Conservation (phyloP, 352 stramenopile genomes). For the Phytophthora citrophthora region DNA sequence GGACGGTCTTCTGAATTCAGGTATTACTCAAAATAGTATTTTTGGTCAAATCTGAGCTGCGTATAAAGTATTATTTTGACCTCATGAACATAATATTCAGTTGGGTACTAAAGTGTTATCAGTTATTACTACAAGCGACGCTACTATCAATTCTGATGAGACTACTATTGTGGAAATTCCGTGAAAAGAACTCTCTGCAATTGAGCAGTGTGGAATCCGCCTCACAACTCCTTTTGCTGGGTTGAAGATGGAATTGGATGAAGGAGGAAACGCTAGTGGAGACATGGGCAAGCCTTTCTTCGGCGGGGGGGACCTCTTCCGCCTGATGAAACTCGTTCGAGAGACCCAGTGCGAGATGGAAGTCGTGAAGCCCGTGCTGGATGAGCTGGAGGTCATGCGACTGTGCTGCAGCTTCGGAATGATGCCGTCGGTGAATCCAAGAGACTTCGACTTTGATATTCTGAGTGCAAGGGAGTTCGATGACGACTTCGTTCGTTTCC, state of each 20-base stretch:
- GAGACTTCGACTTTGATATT: constrained; percentile 57
- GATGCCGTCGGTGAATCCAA: constrained; percentile 49
- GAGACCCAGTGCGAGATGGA: constrained; percentile 72
- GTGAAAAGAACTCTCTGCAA: not conserved
- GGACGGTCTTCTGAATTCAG: no score
- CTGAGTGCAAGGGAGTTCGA: constrained; percentile 64
- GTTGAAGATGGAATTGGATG: constrained; percentile 1
- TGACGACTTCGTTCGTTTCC: constrained; percentile 65
- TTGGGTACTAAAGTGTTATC: no score
- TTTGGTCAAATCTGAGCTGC: no score
- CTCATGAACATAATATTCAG: no score
- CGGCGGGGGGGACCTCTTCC: constrained; percentile 35
- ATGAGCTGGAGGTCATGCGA: constrained; percentile 75
- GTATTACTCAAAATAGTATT: no score
- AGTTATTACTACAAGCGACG: no score
- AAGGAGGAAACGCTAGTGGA: not conserved
- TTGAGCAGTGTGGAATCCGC: no score
- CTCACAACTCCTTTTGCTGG: constrained; percentile 11
- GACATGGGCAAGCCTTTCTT: not conserved
- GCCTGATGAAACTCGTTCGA: constrained; percentile 49
- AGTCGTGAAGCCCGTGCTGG: constrained; percentile 74
- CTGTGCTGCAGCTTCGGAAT: constrained; percentile 62
- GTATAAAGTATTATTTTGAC: no score
- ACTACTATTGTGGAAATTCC: no score
- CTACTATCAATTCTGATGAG: no score